Evolutionary conservation across 768 basidiomycete species (phyloP), one percentile per base, ranked within the genome.

Genomic region (Trametes cingulata): DNA sequence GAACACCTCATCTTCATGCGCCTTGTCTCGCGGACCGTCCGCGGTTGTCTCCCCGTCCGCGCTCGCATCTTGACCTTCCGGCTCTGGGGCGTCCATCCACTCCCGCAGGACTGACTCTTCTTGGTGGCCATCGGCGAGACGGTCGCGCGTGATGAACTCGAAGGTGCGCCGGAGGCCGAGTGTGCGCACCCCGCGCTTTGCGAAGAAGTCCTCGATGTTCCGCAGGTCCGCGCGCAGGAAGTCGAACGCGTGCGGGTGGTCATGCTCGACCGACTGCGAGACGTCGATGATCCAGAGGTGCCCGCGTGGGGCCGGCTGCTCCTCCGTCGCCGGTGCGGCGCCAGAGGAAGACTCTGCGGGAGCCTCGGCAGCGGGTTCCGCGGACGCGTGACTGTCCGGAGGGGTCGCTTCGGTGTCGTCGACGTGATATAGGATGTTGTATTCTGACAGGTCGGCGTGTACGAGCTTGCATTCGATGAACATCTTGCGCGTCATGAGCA

Each of bases 181-280:
- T 63, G 88, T 87, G 52, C 69, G 75, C 50, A 92, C 88, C 0
- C 90, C 92, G 19, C 85, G 81, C 63, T 86, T 79, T 6, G 82
- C 80, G 72, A 98, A 99, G 73, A 91, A 99, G 36, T 95, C 95
- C 60, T 97, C 94, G 42, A 95, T 80, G 71, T 99, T 98, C 66
- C 86, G 87, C 50, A 99, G 83, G 73, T 99, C 97, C 45, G 82
- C 86, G 25, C 95, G 87, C 37, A 99, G 81, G 75, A 99, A 99
- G 73, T 99, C 96, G 71, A 95, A 98, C 0, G 97, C 93, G 27
- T 89, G 81, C 0, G 96, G 97, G 67, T 99, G 97, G 73, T 98
- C 96, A 70, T 98, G 95, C 68, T 99, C 97, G 36, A 99, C 95
- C 63, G 93, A 95, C 72, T 99, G 97, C 1, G 95, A 97, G 59